Evolutionary conservation across 1,284 basidiomycete genomes (phyloP), one percentile per base, ranked within the genome.

Genomic region (Cystobasidium sp.): DNA sequence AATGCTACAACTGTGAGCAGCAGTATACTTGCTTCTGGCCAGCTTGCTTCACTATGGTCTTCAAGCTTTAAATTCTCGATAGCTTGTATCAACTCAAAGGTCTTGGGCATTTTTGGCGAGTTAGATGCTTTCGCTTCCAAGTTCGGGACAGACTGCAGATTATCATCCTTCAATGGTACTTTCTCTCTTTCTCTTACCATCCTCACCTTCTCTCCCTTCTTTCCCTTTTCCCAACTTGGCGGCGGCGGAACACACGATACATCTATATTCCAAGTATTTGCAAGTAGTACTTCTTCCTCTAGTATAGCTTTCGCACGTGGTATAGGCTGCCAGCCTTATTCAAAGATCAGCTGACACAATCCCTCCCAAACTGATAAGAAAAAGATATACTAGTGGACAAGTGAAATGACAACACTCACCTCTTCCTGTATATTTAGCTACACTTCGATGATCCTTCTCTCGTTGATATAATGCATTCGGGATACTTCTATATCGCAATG

Each of bases 201-300:
- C 31, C 31, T 31, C 31, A 5, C 31, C 31, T 51, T 51, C 49
- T 51, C 49, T 16, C 49, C 20, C 49, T 16, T 51, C 49, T 20
- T 51, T 16, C 3, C 16, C 49, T 51, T 51, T 51, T 20, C 49
- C 20, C 31, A 31, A 31, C 31, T 22, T 49, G 14, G 39, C 31
- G 31, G 31, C 31, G 31, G 39, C 55, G 61, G 52, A 49, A 58
- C 61, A 71, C 59, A 71, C 44, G 56, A 59, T 49, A 73, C 70
- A 66, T 73, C 70, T 31, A 73, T 59, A 66, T 41, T 73, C 70
- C 70, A 73, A 44, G 43, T 58, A 20, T 39, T 66, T 73, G 62
- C 70, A 73, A 52, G 52, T 44, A 73, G 70, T 43, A 73, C 46
- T 41, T 73, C 70, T 66, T 73, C 70, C 70, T 73, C 70, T 37